Conservation (phyloP, 176 grass and related monocot species). For the Oryza meridionalis region DNA sequence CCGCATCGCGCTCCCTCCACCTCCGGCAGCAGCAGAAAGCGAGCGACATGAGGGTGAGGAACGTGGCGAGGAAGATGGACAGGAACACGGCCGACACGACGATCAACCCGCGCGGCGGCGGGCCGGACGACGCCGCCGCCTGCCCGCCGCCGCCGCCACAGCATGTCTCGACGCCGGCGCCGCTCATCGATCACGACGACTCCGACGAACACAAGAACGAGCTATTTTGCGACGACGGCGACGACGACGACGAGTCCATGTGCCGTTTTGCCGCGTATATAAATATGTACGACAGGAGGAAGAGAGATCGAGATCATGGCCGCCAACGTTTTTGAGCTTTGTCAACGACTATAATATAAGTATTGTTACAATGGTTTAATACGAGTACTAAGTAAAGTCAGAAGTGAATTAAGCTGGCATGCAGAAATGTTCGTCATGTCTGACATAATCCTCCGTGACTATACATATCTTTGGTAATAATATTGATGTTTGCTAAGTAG, state of each 20-base stretch:
- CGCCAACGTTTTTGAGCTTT: background rate
- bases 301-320: background rate
- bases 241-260: background rate
- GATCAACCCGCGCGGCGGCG: background rate
- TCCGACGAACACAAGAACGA: no score
- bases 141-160: background rate
- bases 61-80: background rate
- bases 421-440: background rate
- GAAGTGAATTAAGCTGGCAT: background rate
- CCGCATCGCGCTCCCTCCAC: background rate
- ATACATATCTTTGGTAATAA: background rate
- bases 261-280: background rate
- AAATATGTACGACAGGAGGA: background rate
- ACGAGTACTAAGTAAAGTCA: background rate
- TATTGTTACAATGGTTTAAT: background rate
- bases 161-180: background rate
- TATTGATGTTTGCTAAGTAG: background rate
- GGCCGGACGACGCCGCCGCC: no score
- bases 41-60: background rate
- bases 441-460: conserved; percentile 9
- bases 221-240: background rate
- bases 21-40: background rate
- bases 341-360: background rate
- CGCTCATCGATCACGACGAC: background rate
- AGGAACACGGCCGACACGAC: background rate